Evolutionary conservation across 345 rosid species (phyloP).

Genomic region (Microthlaspi erraticum): DNA sequence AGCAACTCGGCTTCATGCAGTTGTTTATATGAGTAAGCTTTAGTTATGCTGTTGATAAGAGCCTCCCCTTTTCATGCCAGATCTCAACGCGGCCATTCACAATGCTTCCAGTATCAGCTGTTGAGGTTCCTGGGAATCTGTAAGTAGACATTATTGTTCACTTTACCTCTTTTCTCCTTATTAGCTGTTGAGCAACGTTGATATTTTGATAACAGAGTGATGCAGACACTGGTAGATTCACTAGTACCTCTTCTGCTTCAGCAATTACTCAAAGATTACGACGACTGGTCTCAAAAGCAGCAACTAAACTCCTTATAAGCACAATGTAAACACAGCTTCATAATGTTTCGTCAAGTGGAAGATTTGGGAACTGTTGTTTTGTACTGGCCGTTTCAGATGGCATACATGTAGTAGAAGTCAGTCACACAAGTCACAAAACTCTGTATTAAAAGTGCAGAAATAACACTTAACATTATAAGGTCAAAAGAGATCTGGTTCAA

Average conservation of each 20-base stretch:
- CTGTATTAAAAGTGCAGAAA: neutral
- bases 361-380: neutral
- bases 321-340: neutral
- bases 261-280: conserved; percentile 67
- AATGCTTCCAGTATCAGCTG: conserved; percentile 71
- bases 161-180: neutral
- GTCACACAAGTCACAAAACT: neutral
- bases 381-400: neutral
- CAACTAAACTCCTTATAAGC: conserved; percentile 19
- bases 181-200: conserved; percentile 6
- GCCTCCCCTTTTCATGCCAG: conserved; percentile 44
- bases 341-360: neutral
- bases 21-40: conserved; percentile 3
- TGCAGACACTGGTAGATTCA: conserved; percentile 81
- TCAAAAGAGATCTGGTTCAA: conserved; percentile 20
- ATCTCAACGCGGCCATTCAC: conserved; percentile 71
- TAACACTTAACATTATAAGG: neutral
- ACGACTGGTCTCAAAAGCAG: conserved; percentile 59
- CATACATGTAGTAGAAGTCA: neutral
- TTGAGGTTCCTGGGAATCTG: conserved; percentile 83
- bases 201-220: conserved; percentile 55
- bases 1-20: neutral
- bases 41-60: neutral
- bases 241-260: conserved; percentile 67
- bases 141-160: conserved; percentile 47